These are phyloP conservation scores for Epichloe uncinata DNA, from an alignment of 2,329 filamentous ascomycete genomes.

Conservation along the genomic window DNA sequence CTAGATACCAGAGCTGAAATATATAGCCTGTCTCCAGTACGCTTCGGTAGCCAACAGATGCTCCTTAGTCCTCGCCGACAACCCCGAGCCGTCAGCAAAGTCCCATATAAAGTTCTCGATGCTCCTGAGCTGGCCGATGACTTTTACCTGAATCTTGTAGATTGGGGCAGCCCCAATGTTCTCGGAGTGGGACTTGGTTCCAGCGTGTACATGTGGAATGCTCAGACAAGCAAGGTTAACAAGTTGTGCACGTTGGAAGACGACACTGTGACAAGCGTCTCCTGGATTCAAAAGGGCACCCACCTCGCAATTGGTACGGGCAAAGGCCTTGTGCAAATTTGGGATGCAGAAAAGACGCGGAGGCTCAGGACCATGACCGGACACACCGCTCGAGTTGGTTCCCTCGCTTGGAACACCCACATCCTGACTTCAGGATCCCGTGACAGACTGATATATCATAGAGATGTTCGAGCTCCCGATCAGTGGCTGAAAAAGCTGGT, in stretches of 20 bases:
- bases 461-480: slow-evolving; percentile 84
- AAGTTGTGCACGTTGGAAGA: slow-evolving; percentile 88
- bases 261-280: slow-evolving; percentile 91
- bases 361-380: slow-evolving; percentile 92
- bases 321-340: slow-evolving; percentile 92
- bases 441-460: slow-evolving; percentile 87
- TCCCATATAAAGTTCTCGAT: slow-evolving; percentile 95
- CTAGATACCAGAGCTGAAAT: slow-evolving; percentile 83
- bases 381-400: slow-evolving; percentile 84
- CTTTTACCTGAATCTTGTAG: slow-evolving; percentile 93
- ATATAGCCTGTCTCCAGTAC: slow-evolving; percentile 89
- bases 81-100: slow-evolving; percentile 82
- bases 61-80: slow-evolving; percentile 81
- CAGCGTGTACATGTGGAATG: slow-evolving; percentile 98
- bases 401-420: slow-evolving; percentile 94
- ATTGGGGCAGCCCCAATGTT: slow-evolving; percentile 93
- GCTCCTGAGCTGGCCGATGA: slow-evolving; percentile 93
- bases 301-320: slow-evolving; percentile 92
- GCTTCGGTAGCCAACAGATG: slow-evolving; percentile 86
- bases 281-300: slow-evolving; percentile 95
- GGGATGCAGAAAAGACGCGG: slow-evolving; percentile 81
- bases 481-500: slow-evolving; percentile 79
- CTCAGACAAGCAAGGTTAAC: slow-evolving; percentile 76
- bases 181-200: slow-evolving; percentile 84
- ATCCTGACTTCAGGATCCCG: slow-evolving; percentile 91